These are phyloP conservation scores for Coelastrella sp. DNA, from an alignment of 139 green algal genomes.

Conservation along the genomic window DNA sequence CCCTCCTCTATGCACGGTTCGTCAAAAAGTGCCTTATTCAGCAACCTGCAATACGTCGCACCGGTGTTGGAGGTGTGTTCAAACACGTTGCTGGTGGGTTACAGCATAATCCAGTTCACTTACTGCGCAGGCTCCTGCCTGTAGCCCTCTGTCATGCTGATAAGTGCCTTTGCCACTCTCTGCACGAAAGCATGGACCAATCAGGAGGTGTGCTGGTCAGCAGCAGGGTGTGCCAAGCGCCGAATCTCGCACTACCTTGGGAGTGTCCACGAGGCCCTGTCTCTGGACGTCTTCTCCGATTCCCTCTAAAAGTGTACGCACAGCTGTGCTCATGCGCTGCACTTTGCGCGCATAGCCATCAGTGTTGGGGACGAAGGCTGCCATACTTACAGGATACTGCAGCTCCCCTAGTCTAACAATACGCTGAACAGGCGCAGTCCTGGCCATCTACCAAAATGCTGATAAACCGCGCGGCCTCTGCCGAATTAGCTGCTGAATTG, in stretches of 20 bases:
- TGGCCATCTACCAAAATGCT: no score
- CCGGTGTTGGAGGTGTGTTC: neutral
- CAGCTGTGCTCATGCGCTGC: constrained; percentile 50
- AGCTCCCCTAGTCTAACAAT: neutral
- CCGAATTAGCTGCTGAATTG: no score
- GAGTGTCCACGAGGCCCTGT: constrained; percentile 89
- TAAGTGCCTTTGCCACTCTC: constrained; percentile 91
- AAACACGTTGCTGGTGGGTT: neutral
- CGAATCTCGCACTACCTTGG: constrained; percentile 72
- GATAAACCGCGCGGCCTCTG: no score
- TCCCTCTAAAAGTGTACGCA: constrained; percentile 73
- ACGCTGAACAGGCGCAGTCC: no score
- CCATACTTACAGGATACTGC: neutral
- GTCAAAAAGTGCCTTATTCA: constrained; percentile 85
- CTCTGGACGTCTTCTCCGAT: constrained; percentile 86
- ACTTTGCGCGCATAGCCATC: constrained; percentile 24
- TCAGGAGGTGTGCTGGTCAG: neutral
- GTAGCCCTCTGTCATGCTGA: constrained; percentile 83
- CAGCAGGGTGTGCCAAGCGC: neutral
- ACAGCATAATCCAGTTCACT: neutral
- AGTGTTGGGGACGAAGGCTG: constrained; percentile 10
- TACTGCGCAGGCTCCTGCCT: constrained; percentile 65
- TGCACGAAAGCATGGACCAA: constrained; percentile 53
- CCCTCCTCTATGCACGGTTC: constrained; percentile 73
- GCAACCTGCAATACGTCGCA: constrained; percentile 59